These are phyloP conservation scores for Cordyceps cicadae DNA, from an alignment of 2,329 filamentous ascomycete species.

Conservation along the genomic window DNA sequence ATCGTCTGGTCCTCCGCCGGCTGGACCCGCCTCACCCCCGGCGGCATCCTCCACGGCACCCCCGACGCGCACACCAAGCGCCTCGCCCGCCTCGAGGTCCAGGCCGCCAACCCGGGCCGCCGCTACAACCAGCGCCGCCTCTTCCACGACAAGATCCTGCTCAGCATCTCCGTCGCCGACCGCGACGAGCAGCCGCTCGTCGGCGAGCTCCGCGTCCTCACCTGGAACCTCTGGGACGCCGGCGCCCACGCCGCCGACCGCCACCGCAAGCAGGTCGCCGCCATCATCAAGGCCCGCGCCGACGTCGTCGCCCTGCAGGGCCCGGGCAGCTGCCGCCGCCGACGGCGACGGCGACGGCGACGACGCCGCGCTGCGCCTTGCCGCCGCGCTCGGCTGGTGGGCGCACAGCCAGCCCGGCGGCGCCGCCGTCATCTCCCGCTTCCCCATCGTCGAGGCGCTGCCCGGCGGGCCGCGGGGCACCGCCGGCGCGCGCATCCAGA, in stretches of 20 bases:
- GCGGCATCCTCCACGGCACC: slow-evolving; percentile 28
- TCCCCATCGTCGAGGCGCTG: slow-evolving; percentile 27
- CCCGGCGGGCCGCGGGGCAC: slow-evolving; percentile 17
- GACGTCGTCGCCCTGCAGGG: slow-evolving; percentile 31
- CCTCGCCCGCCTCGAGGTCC: slow-evolving; percentile 19
- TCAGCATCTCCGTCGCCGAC: slow-evolving; percentile 23
- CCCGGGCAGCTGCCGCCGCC: slow-evolving; percentile 25
- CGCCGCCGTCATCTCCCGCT: slow-evolving; percentile 29
- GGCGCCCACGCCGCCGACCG: slow-evolving; percentile 28
- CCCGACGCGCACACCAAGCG: slow-evolving; percentile 20
- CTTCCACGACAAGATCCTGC: slow-evolving; percentile 17
- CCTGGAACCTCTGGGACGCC: slow-evolving; percentile 32
- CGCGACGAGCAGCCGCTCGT: slow-evolving; percentile 21
- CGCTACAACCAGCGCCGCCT: slow-evolving; percentile 13
- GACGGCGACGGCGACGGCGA: slow-evolving; percentile 20
- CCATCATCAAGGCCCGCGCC: slow-evolving; percentile 22
- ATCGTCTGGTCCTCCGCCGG: slow-evolving; percentile 16
- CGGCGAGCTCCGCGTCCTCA: slow-evolving; percentile 26
- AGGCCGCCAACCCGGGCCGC: slow-evolving; percentile 18
- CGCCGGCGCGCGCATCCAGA: slow-evolving; percentile 25
- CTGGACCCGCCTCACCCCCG: slow-evolving; percentile 17
- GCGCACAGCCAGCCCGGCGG: slow-evolving; percentile 27
- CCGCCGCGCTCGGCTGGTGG: slow-evolving; percentile 31
- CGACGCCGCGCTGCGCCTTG: slow-evolving; percentile 25
- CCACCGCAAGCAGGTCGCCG: slow-evolving; percentile 30